Evolutionary conservation across 2,329 filamentous ascomycete genomes (phyloP).

Genomic region (Lasiodiplodia citricola): DNA sequence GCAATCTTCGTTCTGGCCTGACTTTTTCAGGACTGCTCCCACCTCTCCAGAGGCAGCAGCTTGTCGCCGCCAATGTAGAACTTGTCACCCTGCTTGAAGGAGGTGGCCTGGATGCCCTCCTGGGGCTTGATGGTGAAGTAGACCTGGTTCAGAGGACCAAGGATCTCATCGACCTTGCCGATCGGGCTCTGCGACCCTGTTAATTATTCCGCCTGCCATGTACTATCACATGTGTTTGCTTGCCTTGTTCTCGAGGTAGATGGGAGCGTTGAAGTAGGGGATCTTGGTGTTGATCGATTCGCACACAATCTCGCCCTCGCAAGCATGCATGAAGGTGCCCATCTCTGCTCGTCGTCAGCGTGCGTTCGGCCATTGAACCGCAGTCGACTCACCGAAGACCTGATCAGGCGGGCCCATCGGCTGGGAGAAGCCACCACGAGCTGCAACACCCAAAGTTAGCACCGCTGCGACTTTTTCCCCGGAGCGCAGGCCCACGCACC

Average conservation of each 20-base stretch:
- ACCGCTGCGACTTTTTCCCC: slow-evolving; percentile 15
- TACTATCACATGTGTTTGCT: slow-evolving; percentile 31
- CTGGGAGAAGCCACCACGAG: slow-evolving; percentile 45
- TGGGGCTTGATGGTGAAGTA: slow-evolving; percentile 98
- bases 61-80: slow-evolving; percentile 97
- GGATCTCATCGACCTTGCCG: slow-evolving; percentile 97
- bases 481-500: slow-evolving; percentile 27
- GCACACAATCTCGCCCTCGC: slow-evolving; percentile 98
- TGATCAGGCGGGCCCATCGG: slow-evolving; percentile 51
- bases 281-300: slow-evolving; percentile 93
- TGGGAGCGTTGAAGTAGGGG: slow-evolving; percentile 98
- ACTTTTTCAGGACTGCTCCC: slow-evolving; percentile 29
- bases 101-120: slow-evolving; percentile 92
- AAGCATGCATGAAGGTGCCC: slow-evolving; percentile 91
- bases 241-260: slow-evolving; percentile 98
- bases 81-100: slow-evolving; percentile 96
- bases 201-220: slow-evolving; percentile 29
- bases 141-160: slow-evolving; percentile 96
- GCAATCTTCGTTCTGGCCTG: slow-evolving; percentile 19
- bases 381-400: slow-evolving; percentile 45
- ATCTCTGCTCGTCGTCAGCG: slow-evolving; percentile 66
- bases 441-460: slow-evolving; percentile 32
- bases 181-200: slow-evolving; percentile 68
- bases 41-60: slow-evolving; percentile 88
- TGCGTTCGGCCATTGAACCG: slow-evolving; percentile 1